Evolutionary conservation across 139 green algal species (phyloP), one percentile per base, ranked within the genome.

Genomic region (Penium margaritaceum): DNA sequence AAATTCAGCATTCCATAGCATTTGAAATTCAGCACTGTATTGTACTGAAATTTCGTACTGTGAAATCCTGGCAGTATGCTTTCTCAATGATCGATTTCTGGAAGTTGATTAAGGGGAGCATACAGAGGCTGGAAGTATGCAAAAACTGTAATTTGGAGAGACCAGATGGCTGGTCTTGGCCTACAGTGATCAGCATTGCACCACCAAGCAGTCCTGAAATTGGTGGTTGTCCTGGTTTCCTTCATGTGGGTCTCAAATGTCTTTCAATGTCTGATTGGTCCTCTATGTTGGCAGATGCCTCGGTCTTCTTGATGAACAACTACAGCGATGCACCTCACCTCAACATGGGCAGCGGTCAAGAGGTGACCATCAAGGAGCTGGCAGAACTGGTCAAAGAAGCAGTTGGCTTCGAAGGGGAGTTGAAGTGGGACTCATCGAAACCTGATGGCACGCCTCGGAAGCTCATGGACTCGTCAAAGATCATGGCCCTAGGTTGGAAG

Each of bases 331-430:
- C 72, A 2, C 9, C 21, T 17, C 72, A 79, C 62, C 7, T 79
- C 17, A 79, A 79, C 54, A 67, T 79, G 72, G 72, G 72, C 15
- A 76, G 30, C 29, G 72, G 72, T 27, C 32, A 68, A 17, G 72
- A 79, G 53, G 66, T 79, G 12, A 75, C 72, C 15, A 79, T 79
- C 38, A 73, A 74, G 63, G 37, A 79, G 30, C 33, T 79, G 0
- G 72, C 72, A 38, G 72, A 79, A 65, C 51, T 77, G n/a, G 72
- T 79, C 9, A 79, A 79, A 39, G 72, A 79, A 27, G 72, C 67
- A 47, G 72, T 79, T 15, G 72, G 72, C 33, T 79, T 44, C 38
- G 63, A 79, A 34, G 72, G 72, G 19, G 63, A 74, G 34, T 30
- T 79, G 21, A 66, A n/a, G 44, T 79, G 72, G 72, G 72, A 79